Conservation (phyloP, 2,329 filamentous ascomycete species). For the Monascus ruber region DNA sequence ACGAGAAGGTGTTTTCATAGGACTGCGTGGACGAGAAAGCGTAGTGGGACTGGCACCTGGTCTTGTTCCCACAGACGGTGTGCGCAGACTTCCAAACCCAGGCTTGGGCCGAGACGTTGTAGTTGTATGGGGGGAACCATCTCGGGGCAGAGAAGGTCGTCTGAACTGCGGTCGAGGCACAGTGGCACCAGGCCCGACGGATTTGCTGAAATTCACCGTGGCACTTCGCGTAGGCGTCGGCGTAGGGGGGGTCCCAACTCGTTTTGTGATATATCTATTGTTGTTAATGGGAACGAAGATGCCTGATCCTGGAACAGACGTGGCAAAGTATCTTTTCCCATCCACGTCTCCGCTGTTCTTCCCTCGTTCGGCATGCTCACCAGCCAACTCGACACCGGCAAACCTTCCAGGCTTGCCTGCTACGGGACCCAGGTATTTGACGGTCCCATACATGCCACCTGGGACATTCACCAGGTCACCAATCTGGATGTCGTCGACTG, state of each 20-base stretch:
- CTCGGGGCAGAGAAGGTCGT: conserved; percentile 69
- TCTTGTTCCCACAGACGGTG: conserved; percentile 38
- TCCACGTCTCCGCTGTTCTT: conserved; percentile 97
- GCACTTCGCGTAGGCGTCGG: conserved; percentile 56
- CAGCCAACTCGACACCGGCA: conserved; percentile 78
- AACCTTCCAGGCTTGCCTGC: conserved; percentile 84
- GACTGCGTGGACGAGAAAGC: conserved; percentile 16
- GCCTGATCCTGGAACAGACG: conserved; percentile 65
- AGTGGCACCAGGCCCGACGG: conserved; percentile 63
- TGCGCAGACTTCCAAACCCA: conserved; percentile 43
- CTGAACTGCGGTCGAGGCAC: conserved; percentile 53
- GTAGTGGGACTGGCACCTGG: conserved; percentile 32
- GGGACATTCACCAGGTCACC: conserved; percentile 86
- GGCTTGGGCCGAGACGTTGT: conserved; percentile 45
- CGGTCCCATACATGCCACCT: conserved; percentile 78
- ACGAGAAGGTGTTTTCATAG: conserved; percentile 27
- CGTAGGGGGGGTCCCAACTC: conserved; percentile 51
- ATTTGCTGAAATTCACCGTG: conserved; percentile 76
- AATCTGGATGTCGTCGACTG: conserved; percentile 48
- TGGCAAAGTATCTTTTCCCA: conserved; percentile 71
- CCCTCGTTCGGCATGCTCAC: conserved; percentile 68
- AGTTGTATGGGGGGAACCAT: conserved; percentile 63
- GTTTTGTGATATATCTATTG: conserved; percentile 52
- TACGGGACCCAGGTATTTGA: conserved; percentile 81
- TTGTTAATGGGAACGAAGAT: conserved; percentile 88